Evolutionary conservation across 495 filamentous ascomycete genomes (phyloP), one percentile per base, ranked within the genome.

Genomic region (Thozetella sp.): DNA sequence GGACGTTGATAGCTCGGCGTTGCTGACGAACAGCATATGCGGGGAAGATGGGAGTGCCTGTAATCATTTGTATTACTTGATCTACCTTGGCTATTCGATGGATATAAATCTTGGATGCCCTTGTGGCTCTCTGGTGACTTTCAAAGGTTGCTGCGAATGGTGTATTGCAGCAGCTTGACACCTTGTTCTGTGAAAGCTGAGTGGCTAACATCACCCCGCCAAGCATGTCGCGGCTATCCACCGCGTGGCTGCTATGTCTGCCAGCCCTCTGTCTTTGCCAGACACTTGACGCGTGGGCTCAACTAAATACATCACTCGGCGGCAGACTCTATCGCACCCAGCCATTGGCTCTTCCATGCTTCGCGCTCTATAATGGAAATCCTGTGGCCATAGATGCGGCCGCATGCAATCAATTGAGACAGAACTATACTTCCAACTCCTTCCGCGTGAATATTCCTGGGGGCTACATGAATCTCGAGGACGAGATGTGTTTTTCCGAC

Each of bases 401-500:
- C 65, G 6, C 43, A 13, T 48, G 43, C 43, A n/a, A 11, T 4
- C 11, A 11, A 4, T 4, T 48, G 11, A 48, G n/a, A 11, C 3
- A 15, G 10, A 48, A 48, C n/a, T 13, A 48, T 3, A 4, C 10
- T 13, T 15, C 9, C 24, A 62, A 66, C 19, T 65, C 53, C 3
- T 60, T 69, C 53, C 74, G 61, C 20, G 66, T 69, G 13, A 70
- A 70, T 27, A 51, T 50, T 20, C 64, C 68, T 15, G 66, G 68
- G 53, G 71, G 66, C 4, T 78, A 68, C 63, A 70, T 74, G 69
- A 76, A 75, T 62, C 63, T 69, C 22, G 74, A 78, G 52, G 70
- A 67, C 30, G 71, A 76, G 54, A 70, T 73, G 54, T 79, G 72
- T 56, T 60, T 69, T 22, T 75, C 73, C 3, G 60, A 72, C 53